phyloP scores from a whole-genome alignment of 306 rosid species.

The Prinsepia uniflora region DNA sequence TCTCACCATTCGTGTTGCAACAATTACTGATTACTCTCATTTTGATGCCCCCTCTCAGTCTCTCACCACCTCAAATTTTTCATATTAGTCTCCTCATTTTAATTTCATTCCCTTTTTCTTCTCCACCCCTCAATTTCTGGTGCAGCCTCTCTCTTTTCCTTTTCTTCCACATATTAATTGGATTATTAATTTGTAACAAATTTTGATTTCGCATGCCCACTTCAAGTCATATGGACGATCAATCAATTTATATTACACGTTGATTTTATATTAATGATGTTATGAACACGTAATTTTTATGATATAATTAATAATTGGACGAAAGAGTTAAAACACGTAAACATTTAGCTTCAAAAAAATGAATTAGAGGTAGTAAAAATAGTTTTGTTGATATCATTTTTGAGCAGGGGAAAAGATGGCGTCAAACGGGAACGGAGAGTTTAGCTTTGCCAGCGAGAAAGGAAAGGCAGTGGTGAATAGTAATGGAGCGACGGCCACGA shows the following conservation, averaged over 20 bases:
- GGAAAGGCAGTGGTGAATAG: background rate
- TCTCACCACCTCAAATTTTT: too few relatives aligned
- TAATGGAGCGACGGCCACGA: background rate
- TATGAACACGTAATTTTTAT: too few relatives aligned
- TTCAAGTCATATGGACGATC: too few relatives aligned
- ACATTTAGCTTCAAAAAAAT: background rate
- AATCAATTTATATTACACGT: too few relatives aligned
- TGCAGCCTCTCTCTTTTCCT: background rate
- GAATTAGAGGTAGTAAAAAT: background rate
- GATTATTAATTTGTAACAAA: background rate
- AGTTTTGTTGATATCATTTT: too few relatives aligned
- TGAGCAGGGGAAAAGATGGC: slow-evolving; percentile 18
- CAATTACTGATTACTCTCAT: background rate
- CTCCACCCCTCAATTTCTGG: slow-evolving; percentile 27
- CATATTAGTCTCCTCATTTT: slow-evolving; percentile 13
- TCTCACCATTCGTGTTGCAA: slow-evolving; percentile 27
- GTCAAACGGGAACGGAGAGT: slow-evolving; percentile 25
- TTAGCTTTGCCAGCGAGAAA: slow-evolving; percentile 29
- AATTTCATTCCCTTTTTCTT: slow-evolving; percentile 7
- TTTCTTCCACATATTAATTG: background rate
- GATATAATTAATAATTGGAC: too few relatives aligned
- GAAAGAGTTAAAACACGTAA: background rate
- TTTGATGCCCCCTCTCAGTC: slow-evolving; percentile 29
- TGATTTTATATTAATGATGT: too few relatives aligned
- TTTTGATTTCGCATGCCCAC: too few relatives aligned